Conservation (phyloP, 805 yeast genomes). For the Yarrowia sp. region DNA sequence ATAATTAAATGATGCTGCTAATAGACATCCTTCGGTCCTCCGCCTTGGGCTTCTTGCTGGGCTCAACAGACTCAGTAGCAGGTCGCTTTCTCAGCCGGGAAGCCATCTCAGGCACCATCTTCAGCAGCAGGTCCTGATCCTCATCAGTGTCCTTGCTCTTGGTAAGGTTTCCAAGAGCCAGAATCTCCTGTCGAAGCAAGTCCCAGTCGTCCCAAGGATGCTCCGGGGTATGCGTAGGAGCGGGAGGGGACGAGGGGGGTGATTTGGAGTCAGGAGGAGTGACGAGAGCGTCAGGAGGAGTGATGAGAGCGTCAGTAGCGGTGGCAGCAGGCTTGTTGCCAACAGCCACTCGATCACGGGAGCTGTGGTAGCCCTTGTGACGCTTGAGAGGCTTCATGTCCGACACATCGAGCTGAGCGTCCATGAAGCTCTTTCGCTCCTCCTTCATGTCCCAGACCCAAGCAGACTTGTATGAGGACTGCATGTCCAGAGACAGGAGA, state of each 20-base stretch:
- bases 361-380: background rate
- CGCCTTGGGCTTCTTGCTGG: slow-evolving; percentile 17
- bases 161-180: slow-evolving; percentile 5
- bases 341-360: background rate
- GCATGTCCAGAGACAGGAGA: slow-evolving; percentile 29
- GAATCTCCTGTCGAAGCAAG: slow-evolving; percentile 12
- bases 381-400: slow-evolving; percentile 17
- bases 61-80: background rate
- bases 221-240: background rate
- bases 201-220: slow-evolving; percentile 13
- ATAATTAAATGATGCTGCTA: slow-evolving; percentile 20
- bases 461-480: slow-evolving; percentile 27
- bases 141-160: background rate
- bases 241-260: background rate
- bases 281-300: slow-evolving; percentile 8
- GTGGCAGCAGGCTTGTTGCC: background rate
- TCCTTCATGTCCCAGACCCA: slow-evolving; percentile 30
- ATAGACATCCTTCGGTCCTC: slow-evolving; percentile 22
- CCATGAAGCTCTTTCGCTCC: slow-evolving; percentile 5
- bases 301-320: background rate
- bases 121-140: slow-evolving; percentile 6
- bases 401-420: background rate
- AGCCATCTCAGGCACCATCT: slow-evolving; percentile 9
- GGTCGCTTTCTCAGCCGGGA: slow-evolving; percentile 10
- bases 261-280: slow-evolving; percentile 20